A percentile compares a stretch with the other conserved stretches of the same genome.
phyloP scores from a whole-genome alignment of 2,329 filamentous ascomycete genomes.

The Colletotrichum tabaci region DNA sequence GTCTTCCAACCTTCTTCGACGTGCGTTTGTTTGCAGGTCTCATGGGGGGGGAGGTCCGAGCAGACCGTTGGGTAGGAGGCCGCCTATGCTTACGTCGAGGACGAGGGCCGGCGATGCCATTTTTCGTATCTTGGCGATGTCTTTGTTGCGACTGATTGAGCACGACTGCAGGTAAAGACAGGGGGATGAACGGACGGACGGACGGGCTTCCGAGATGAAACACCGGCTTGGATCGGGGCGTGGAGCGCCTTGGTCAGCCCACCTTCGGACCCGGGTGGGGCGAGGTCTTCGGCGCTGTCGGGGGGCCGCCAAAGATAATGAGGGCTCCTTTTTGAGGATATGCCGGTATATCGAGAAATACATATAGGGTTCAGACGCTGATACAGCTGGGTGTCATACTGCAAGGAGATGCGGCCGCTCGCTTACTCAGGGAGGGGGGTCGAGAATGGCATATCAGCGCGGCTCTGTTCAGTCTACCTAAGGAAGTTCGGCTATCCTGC shows the following conservation, averaged over 20 bases:
- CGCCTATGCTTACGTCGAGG: too few relatives aligned
- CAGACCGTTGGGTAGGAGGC: neutral
- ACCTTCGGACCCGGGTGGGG: neutral
- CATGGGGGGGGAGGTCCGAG: neutral
- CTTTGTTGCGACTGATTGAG: neutral
- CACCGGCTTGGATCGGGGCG: conserved; percentile 20
- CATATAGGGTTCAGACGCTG: too few relatives aligned
- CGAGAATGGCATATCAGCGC: too few relatives aligned
- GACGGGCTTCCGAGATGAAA: conserved; percentile 30
- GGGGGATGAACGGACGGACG: neutral
- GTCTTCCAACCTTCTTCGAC: neutral
- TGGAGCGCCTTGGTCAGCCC: neutral
- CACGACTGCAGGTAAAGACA: conserved; percentile 1
- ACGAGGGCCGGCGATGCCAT: too few relatives aligned
- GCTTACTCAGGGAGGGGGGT: too few relatives aligned
- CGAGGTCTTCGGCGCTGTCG: neutral
- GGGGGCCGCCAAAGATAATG: neutral
- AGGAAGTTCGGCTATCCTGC: neutral
- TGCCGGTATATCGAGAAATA: too few relatives aligned
- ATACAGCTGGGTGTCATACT: too few relatives aligned
- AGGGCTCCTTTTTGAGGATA: neutral
- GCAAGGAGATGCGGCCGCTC: too few relatives aligned
- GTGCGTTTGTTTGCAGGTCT: neutral
- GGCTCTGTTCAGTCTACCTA: too few relatives aligned
- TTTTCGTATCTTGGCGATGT: neutral